A percentile compares a stretch with the other conserved stretches of the same genome.
Conservation (phyloP, 2,329 filamentous ascomycete species). For the Byssothecium circinans region DNA sequence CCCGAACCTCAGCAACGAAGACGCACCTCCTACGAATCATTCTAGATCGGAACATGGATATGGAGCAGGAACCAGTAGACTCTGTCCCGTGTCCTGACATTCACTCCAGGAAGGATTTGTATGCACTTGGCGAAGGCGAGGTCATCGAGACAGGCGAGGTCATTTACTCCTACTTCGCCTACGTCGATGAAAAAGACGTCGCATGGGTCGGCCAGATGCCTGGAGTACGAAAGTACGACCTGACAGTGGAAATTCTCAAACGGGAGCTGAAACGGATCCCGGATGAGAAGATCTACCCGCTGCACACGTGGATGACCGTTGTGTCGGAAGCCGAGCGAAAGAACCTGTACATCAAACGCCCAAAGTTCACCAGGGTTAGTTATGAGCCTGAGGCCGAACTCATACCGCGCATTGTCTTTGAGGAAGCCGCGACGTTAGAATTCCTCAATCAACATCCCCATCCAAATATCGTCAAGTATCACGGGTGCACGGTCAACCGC, state of each 20-base stretch:
- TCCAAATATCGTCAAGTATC: slow-evolving; percentile 31
- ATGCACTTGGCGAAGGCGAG: slow-evolving; percentile 13
- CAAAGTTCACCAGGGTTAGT: slow-evolving; percentile 31
- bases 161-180: slow-evolving; percentile 17
- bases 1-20: too few relatives aligned
- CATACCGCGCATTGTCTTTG: slow-evolving; percentile 29
- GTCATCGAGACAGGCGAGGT: slow-evolving; percentile 15
- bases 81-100: slow-evolving; percentile 7
- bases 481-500: slow-evolving; percentile 29
- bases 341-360: slow-evolving; percentile 34
- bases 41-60: too few relatives aligned
- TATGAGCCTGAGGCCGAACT: slow-evolving; percentile 27
- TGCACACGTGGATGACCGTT: slow-evolving; percentile 3
- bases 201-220: slow-evolving; percentile 18
- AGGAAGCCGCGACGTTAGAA: slow-evolving; percentile 30
- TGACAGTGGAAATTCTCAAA: slow-evolving; percentile 11
- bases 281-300: slow-evolving; percentile 3
- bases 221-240: slow-evolving; percentile 18
- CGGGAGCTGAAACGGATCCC: background rate
- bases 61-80: background rate
- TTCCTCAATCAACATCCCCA: slow-evolving; percentile 26
- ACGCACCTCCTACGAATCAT: too few relatives aligned
- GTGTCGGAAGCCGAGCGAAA: slow-evolving; percentile 7
- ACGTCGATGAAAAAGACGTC: slow-evolving; percentile 16
- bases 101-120: slow-evolving; percentile 14